Percentiles rank a stretch among this genome's conserved stretches.
These are phyloP conservation scores for Postia placenta DNA, from an alignment of 768 basidiomycete species.

Conservation along the genomic window DNA sequence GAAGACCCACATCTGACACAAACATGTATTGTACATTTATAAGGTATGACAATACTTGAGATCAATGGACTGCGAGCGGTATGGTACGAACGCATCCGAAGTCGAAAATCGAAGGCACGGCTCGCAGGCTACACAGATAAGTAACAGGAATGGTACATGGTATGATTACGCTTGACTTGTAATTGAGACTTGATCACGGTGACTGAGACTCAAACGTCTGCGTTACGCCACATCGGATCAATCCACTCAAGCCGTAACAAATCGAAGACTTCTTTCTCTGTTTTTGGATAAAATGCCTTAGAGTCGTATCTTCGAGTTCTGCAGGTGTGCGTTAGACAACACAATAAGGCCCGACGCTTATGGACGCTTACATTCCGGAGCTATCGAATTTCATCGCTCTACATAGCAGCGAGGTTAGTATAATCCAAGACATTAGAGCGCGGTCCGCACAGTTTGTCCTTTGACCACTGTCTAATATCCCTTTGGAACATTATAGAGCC, in stretches of 20 bases:
- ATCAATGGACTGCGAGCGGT: background rate
- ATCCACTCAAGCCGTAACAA: constrained; percentile 66
- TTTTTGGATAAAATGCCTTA: constrained; percentile 49
- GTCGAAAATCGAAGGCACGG: background rate
- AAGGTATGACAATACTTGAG: background rate
- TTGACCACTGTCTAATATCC: constrained; percentile 74
- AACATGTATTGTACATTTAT: no score
- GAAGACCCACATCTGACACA: no score
- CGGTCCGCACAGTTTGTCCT: constrained; percentile 43
- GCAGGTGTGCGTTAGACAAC: background rate
- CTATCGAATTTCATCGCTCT: constrained; percentile 85
- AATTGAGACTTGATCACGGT: no score
- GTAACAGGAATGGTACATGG: no score
- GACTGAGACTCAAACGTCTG: constrained; percentile 35
- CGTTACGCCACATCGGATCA: constrained; percentile 67
- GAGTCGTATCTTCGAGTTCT: constrained; percentile 65
- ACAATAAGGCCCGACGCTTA: background rate
- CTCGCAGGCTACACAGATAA: background rate
- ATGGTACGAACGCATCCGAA: background rate
- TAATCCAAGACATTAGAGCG: background rate
- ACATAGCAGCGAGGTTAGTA: constrained; percentile 2
- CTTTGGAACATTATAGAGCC: constrained; percentile 89
- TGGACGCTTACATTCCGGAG: constrained; percentile 57
- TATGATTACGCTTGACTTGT: no score
- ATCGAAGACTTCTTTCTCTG: constrained; percentile 69